A percentile compares a stretch with the other conserved stretches of the same genome.
Evolutionary conservation across 495 filamentous ascomycete species (phyloP).

Genomic region (Lasiosphaeria hispida): DNA sequence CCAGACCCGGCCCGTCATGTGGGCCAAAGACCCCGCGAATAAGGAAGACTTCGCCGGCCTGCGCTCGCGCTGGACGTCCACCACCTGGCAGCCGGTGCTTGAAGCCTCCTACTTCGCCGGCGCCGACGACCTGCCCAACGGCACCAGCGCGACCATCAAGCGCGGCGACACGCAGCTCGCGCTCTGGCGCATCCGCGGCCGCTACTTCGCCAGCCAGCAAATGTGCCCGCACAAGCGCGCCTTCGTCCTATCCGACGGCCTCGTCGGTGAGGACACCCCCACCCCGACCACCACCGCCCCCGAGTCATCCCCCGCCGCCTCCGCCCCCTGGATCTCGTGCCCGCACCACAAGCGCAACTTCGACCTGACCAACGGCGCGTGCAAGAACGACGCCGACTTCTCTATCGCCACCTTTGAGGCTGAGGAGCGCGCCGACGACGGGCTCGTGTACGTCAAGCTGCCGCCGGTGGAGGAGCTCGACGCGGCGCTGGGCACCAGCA

Average conservation of each 20-base stretch:
- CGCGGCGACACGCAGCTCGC: conserved; percentile 90
- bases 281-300: no score
- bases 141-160: conserved; percentile 71
- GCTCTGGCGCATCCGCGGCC: conserved; percentile 81
- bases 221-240: conserved; percentile 98
- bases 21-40: conserved; percentile 59
- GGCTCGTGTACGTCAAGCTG: conserved; percentile 81
- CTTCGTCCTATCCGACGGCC: conserved; percentile 82
- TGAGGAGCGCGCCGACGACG: conserved; percentile 69
- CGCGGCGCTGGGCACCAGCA: conserved; percentile 71
- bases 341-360: conserved; percentile 94
- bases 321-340: conserved; percentile 79
- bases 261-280: conserved; percentile 71
- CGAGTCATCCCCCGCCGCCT: no score
- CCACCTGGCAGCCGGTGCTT: conserved; percentile 85
- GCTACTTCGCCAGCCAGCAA: conserved; percentile 89
- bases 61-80: conserved; percentile 65
- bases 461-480: conserved; percentile 87
- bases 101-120: conserved; percentile 67
- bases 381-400: conserved; percentile 71
- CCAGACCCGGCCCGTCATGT: conserved; percentile 77
- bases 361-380: conserved; percentile 69
- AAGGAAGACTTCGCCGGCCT: conserved; percentile 67
- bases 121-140: conserved; percentile 62
- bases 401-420: conserved; percentile 85